These are phyloP conservation scores for Niebla homalea DNA, from an alignment of 495 filamentous ascomycete genomes.

Conservation along the genomic window DNA sequence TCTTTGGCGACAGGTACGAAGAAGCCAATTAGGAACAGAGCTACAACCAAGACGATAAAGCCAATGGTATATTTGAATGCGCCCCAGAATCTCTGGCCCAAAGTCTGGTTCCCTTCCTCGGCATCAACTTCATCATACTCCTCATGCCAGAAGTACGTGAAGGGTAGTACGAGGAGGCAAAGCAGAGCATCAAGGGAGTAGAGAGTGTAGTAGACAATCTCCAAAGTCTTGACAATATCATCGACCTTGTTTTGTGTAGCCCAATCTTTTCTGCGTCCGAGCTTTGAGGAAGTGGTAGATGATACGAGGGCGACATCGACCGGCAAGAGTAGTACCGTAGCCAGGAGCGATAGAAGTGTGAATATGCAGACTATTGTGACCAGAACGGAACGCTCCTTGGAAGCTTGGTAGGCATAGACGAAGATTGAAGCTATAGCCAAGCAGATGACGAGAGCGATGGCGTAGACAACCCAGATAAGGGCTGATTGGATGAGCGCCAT, in stretches of 20 bases:
- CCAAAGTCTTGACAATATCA: conserved; percentile 62
- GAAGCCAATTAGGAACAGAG: conserved; percentile 84
- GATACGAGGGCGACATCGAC: conserved; percentile 93
- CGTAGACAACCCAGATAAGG: conserved; percentile 88
- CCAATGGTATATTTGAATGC: conserved; percentile 83
- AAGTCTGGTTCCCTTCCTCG: conserved; percentile 60
- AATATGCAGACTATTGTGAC: conserved; percentile 76
- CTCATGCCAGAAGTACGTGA: conserved; percentile 97
- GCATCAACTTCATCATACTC: conserved; percentile 81
- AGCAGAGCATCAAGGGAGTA: conserved; percentile 88
- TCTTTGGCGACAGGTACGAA: conserved; percentile 68
- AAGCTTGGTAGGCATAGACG: conserved; percentile 75
- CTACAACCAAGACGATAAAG: conserved; percentile 65
- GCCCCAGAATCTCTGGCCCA: conserved; percentile 56
- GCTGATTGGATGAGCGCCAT: conserved; percentile 70
- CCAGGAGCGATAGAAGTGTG: conserved; percentile 73
- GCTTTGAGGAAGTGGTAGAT: conserved; percentile 60
- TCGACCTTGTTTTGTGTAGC: conserved; percentile 67
- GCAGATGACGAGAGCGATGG: conserved; percentile 57
- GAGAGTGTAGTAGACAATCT: conserved; percentile 80
- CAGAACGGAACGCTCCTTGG: conserved; percentile 65
- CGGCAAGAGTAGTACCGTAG: conserved; percentile 81
- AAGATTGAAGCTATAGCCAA: conserved; percentile 64
- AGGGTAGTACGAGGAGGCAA: conserved; percentile 81
- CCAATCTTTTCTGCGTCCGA: conserved; percentile 87